A percentile compares a stretch with the other conserved stretches of the same genome.
Conservation (phyloP, 1,284 basidiomycete genomes). For the Cerrena zonata region DNA sequence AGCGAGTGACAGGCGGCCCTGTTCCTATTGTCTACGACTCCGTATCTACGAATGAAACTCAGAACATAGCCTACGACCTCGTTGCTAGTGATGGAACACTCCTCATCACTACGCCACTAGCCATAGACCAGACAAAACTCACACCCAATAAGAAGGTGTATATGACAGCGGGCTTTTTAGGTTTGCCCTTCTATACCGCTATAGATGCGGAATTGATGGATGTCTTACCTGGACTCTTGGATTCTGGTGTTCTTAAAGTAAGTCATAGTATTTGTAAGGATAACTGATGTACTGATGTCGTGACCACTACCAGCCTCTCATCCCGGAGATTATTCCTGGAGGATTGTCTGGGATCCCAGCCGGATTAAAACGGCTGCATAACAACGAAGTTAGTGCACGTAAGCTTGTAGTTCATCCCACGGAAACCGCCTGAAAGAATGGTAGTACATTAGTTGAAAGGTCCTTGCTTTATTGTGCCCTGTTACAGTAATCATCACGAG, state of each 20-base stretch:
- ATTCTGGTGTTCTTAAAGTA: not conserved
- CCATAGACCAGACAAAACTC: not conserved
- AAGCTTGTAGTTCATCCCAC: constrained; percentile 26
- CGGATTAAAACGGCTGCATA: constrained; percentile 20
- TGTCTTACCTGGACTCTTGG: not conserved
- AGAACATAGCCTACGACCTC: constrained; percentile 9
- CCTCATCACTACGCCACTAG: constrained; percentile 2
- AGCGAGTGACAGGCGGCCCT: not conserved
- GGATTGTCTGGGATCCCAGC: constrained; percentile 25
- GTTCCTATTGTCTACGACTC: constrained; percentile 9
- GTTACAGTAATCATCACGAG: too few species aligned
- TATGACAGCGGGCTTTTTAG: not conserved
- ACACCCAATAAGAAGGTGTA: not conserved
- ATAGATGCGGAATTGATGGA: not conserved
- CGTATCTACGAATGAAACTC: constrained; percentile 6
- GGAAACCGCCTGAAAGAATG: constrained; percentile 18
- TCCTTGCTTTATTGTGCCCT: too few species aligned
- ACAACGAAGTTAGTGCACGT: constrained; percentile 21
- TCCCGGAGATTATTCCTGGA: constrained; percentile 22
- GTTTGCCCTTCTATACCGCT: not conserved
- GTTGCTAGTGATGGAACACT: constrained; percentile 10
- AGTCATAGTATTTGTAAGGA: not conserved
- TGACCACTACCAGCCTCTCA: constrained; percentile 20
- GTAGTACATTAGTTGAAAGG: too few species aligned
- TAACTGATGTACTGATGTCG: not conserved